These are phyloP conservation scores for Boletus subluridellus DNA, from an alignment of 1,284 basidiomycete species.

Conservation along the genomic window DNA sequence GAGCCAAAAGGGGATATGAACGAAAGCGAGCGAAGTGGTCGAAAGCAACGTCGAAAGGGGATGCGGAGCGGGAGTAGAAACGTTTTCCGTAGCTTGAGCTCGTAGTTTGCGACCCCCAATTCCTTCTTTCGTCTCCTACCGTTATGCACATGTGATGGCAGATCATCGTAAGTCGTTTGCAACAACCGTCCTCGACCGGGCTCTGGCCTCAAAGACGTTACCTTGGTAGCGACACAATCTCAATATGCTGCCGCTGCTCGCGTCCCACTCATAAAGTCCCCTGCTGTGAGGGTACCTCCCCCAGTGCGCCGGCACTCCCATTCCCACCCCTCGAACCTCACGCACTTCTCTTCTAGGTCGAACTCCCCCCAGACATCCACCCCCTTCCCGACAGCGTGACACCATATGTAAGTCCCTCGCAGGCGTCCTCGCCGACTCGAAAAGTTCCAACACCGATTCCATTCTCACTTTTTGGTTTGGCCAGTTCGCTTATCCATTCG, in stretches of 20 bases:
- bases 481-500: slow-evolving; percentile 93
- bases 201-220: background rate
- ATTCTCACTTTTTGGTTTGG: background rate
- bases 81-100: slow-evolving; percentile 54
- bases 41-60: slow-evolving; percentile 67
- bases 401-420: slow-evolving; percentile 64
- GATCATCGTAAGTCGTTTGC: slow-evolving; percentile 24
- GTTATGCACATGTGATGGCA: slow-evolving; percentile 7
- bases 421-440: background rate
- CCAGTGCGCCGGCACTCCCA: slow-evolving; percentile 51
- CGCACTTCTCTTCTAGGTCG: slow-evolving; percentile 49
- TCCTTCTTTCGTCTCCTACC: background rate
- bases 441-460: background rate
- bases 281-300: slow-evolving; percentile 80
- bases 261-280: slow-evolving; percentile 87
- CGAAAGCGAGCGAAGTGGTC: slow-evolving; percentile 62
- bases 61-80: slow-evolving; percentile 86
- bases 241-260: slow-evolving; percentile 74
- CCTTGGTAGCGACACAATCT: slow-evolving; percentile 26
- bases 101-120: slow-evolving; percentile 6
- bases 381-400: slow-evolving; percentile 86
- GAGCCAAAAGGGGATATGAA: slow-evolving; percentile 45
- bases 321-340: background rate
- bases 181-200: background rate
- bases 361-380: slow-evolving; percentile 85